Conservation (phyloP, 2,329 filamentous ascomycete species). For the Trichoderma simmonsii region DNA sequence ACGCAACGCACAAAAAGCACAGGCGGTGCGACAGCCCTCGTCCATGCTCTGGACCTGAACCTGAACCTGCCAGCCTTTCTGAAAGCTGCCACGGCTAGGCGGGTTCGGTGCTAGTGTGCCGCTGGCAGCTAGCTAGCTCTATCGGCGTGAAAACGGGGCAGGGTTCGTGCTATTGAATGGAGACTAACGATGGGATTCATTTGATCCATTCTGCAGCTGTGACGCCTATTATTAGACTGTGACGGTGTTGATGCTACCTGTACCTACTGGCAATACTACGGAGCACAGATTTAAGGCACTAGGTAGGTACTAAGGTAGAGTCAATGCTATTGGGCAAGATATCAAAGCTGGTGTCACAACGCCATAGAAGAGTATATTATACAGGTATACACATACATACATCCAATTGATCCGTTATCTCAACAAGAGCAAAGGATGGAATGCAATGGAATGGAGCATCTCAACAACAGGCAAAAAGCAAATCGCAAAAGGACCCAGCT, state of each 20-base stretch:
- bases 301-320: neutral
- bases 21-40: neutral
- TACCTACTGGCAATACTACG: neutral
- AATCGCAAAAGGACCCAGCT: neutral
- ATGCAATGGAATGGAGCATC: neutral
- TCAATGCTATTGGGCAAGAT: neutral
- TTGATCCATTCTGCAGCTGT: neutral
- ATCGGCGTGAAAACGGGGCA: conserved; percentile 6
- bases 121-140: conserved; percentile 1
- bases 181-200: too few species aligned
- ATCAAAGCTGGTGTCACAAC: neutral
- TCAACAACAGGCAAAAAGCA: neutral
- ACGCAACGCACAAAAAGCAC: neutral
- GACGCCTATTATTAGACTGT: neutral
- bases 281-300: neutral
- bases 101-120: neutral
- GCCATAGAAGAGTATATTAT: neutral
- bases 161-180: neutral
- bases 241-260: neutral
- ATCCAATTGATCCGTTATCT: neutral
- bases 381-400: neutral
- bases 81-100: neutral
- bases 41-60: conserved; percentile 1
- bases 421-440: neutral
- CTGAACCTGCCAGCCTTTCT: neutral